Base-by-base conservation (phyloP, 2,329 filamentous ascomycete species). In the Pseudogymnoascus sp. region DNA sequence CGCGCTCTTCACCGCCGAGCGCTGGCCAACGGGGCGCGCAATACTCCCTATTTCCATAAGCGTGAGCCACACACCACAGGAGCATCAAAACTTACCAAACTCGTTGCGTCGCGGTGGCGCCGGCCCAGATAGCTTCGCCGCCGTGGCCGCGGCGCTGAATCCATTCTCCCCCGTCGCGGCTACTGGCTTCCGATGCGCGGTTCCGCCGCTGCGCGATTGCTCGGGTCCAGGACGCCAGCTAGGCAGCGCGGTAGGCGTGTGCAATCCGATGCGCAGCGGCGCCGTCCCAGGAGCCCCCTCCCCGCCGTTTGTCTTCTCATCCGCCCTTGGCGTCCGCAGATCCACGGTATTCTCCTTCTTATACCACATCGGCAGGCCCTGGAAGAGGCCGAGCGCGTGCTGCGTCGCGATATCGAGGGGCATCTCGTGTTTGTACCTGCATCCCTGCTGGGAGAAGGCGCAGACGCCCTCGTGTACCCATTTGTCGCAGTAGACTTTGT, bases 371-470 rank as follows among this genome's bases (percentile, higher is more conserved):
- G 84, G 85, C n/a, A 83, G 75, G 0, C 85, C 85, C 65, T 86
- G 82, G 67, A 85, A 86, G 1, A 96, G 82, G 0, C 93, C 93
- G 2, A 96, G 80, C 6, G 82, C 79, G 47, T 83, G 77, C 69
- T 96, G 84, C 0, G 86, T 89, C 0, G 79, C 77, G 61, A 80
- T 79, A 67, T 92, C 86, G 26, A 78, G 75, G 0, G 93, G 93
- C 89, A 96, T 96, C 73, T 95, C 90, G 74, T 96, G 93, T 77
- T 92, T 93, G 79, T 87, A 96, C 68, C 87, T 86, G 78, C 93
- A 96, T 0, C 93, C 92, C 71, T 93, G 87, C 73, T 96, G 90
- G 3, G 83, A 87, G 74, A 91, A 97, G 66, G 89, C 89, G 73
- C 93, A 97, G 47, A 90, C 85, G 19, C 91, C 92, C 64, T 89